Evolutionary conservation across 208 protist species (phyloP).

Genomic region (Willaertia magna): DNA sequence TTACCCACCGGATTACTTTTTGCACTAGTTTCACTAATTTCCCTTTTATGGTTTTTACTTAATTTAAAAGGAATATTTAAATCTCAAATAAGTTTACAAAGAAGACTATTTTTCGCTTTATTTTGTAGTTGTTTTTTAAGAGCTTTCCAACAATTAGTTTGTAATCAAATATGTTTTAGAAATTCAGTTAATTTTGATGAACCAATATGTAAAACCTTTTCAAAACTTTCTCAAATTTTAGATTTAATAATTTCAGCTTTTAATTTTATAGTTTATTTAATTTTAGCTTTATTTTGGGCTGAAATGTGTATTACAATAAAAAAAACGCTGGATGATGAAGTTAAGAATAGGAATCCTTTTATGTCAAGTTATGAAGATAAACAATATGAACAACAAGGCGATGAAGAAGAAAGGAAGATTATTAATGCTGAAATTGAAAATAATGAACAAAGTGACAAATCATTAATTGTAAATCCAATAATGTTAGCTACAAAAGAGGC

Average conservation of each 20-base stretch:
- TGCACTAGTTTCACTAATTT: not conserved
- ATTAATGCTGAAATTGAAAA: too few relatives aligned
- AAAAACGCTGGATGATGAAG: not conserved
- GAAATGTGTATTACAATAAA: not conserved
- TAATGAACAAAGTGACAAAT: not conserved
- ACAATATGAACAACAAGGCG: too few relatives aligned
- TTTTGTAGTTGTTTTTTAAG: not conserved
- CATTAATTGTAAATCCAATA: not conserved
- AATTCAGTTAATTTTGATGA: not conserved
- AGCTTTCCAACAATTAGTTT: not conserved
- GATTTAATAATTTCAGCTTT: not conserved
- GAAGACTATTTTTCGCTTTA: not conserved
- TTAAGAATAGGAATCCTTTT: too few relatives aligned
- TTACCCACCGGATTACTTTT: not conserved
- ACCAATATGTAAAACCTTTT: not conserved
- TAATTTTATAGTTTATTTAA: not conserved
- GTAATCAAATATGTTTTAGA: not conserved
- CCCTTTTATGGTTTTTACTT: not conserved
- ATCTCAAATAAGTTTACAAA: not conserved
- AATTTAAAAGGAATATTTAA: not conserved
- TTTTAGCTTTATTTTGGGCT: not conserved
- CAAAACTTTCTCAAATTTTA: not conserved
- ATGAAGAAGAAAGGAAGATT: too few relatives aligned
- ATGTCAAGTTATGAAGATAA: too few relatives aligned
- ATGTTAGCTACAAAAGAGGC: too few relatives aligned